Base-by-base conservation (phyloP, 2,329 filamentous ascomycete genomes). In the Ascochyta fabae region DNA sequence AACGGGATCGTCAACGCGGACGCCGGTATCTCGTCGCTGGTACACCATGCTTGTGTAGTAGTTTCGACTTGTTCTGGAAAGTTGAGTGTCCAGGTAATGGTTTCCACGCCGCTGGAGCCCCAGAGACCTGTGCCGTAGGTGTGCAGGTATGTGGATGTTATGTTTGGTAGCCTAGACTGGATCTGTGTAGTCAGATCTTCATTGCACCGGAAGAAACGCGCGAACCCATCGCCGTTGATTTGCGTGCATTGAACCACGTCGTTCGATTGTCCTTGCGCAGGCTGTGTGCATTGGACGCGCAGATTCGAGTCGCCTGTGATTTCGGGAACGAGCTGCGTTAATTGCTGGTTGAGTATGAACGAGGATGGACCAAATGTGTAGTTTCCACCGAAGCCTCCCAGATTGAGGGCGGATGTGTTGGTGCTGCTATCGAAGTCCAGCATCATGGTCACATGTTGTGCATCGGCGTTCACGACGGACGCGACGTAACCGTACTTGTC, bases 61-160 rank as follows among this genome's bases (percentile, higher is more conserved):
- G 52, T 35, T 3, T 33, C 39, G 6, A 29, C 33, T 6, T 29
- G 6, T 2, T n/a, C 23, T 6, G 41, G 23, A 6, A 15, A 42
- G 24, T 41, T 31, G n/a, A 41, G 7, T 0, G 19, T 40, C 1
- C 12, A 22, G 5, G 47, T 56, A n/a, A 56, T 16, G 8, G 47
- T 51, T 12, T 51, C 48, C 2, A 23, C 29, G 16, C 47, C 53
- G 8, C 19, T 22, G 22, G 38, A 15, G 15, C 53, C 53, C 53
- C 53, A 56, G 19, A 51, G 22, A 4, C 53, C 53, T 7, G 53
- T 46, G 34, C 53, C 48, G 13, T 56, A 56, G 4, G 45, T 47
- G n/a, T 56, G 53, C 4, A 31, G 12, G 22, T 51, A 47, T 6
- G 22, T 12, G 0, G 43, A 45, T 16, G 50, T 22, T 1, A 22